A percentile compares a stretch with the other conserved stretches of the same genome.
Conservation (phyloP, 805 yeast genomes). For the Ogataea glucozyma region DNA sequence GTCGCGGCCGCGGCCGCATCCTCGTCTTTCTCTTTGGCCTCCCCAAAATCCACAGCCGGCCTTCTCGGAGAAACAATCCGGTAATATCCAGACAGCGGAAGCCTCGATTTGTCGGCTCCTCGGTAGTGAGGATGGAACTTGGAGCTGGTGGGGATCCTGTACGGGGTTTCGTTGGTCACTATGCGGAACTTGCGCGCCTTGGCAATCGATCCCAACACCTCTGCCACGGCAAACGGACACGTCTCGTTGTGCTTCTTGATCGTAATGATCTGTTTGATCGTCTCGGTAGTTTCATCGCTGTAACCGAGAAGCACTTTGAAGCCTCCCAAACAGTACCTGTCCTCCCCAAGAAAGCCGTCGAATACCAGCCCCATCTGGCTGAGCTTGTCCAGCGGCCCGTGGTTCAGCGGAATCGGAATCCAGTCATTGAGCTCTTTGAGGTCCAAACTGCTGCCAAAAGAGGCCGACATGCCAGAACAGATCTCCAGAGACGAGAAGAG, state of each 20-base stretch:
- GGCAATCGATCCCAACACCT: constrained; percentile 25
- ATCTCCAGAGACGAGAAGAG: constrained; percentile 52
- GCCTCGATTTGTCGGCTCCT: constrained; percentile 27
- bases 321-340: constrained; percentile 19
- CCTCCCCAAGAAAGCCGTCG: constrained; percentile 24
- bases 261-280: constrained; percentile 26
- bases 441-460: constrained; percentile 52
- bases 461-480: constrained; percentile 53
- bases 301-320: constrained; percentile 32
- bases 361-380: constrained; percentile 28
- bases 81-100: constrained; percentile 25
- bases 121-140: constrained; percentile 33
- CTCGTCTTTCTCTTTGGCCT: too few relatives aligned
- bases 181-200: constrained; percentile 26
- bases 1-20: constrained; percentile 13
- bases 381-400: constrained; percentile 26
- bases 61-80: constrained; percentile 20
- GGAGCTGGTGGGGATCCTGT: constrained; percentile 23
- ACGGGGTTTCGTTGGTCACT: constrained; percentile 28
- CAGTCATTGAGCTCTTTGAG: constrained; percentile 42
- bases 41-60: too few relatives aligned
- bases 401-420: constrained; percentile 31
- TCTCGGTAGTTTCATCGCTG: constrained; percentile 29
- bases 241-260: constrained; percentile 14
- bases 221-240: constrained; percentile 20